Base-by-base conservation (phyloP, 2,329 filamentous ascomycete genomes). In the Emmonsia crescens region DNA sequence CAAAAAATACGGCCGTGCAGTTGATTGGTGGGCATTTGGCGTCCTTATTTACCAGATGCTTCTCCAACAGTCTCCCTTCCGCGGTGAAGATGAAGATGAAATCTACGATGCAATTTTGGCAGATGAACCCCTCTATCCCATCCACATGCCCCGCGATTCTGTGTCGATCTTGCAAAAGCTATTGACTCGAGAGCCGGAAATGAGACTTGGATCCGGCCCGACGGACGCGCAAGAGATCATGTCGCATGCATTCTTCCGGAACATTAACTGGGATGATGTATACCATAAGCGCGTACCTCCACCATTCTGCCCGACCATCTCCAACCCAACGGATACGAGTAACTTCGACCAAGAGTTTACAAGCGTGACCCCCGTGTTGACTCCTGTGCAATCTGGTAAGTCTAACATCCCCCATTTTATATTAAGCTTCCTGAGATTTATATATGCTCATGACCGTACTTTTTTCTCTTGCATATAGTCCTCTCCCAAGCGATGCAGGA, bases 31-130 rank as follows among this genome's bases (percentile, higher is more conserved):
- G 94, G 95, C 95, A 6, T 99, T 99, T 76, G 94, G 94, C 74
- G 94, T 99, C 38, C 79, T 99, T 69, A 99, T 99, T 70, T 99
- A 99, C 79, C 94, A 99, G 76, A 99, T 99, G 95, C 88, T 99
- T 62, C 85, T 99, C 57, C 95, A 99, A 73, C 95, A 99, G 75
- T 97, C 93, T 36, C 94, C 94, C 0, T 99, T 99, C 88, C 88
- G 94, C 69, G 94, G 94, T 71, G 95, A 99, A 75, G 94, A 99
- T 69, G 95, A 99, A 73, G 94, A 99, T 73, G 94, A 99, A 77
- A 99, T 99, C 66, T 99, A 99, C 79, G 94, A 99, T 70, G 93
- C 94, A 42, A 97, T 99, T 78, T 84, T 99, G 51, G 91, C 93
- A 8, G 94, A 99, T 73, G 94, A 99, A 77, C 94, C 94, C 42